Evolutionary conservation across 768 basidiomycete species (phyloP).

Genomic region (button mushroom (Agaricus bisporus)): DNA sequence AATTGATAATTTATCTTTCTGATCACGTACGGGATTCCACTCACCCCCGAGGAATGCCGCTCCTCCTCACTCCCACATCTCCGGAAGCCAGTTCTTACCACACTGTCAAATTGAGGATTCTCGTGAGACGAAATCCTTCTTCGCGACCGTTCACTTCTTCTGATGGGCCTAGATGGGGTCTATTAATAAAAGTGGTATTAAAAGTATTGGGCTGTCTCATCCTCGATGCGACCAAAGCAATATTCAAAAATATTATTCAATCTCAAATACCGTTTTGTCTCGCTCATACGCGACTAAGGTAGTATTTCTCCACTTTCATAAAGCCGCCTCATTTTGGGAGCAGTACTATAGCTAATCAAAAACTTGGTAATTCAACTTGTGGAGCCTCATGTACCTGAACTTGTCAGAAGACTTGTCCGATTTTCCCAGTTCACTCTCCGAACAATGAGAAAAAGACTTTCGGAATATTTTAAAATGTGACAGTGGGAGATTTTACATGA

Average conservation of each 20-base stretch:
- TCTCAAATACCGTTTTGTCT: no score
- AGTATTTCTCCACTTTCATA: no score
- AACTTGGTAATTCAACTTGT: not conserved
- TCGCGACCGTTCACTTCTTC: not conserved
- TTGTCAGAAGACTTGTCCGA: not conserved
- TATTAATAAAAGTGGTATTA: no score
- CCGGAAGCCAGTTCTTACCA: not conserved
- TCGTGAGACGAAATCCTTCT: constrained; percentile 3
- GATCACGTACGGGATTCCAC: not conserved
- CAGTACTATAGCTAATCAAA: no score
- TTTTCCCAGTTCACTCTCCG: not conserved
- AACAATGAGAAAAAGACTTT: not conserved
- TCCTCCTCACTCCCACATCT: not conserved
- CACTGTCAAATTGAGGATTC: not conserved
- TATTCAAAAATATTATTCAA: no score
- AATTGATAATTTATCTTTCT: not conserved
- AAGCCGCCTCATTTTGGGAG: no score
- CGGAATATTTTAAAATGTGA: not conserved
- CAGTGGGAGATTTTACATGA: no score
- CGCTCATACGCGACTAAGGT: no score
- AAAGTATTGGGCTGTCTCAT: no score
- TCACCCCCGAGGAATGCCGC: constrained; percentile 7
- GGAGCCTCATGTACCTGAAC: constrained; percentile 4
- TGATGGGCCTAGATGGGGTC: no score
- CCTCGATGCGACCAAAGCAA: no score